Conservation (phyloP, 2,329 filamentous ascomycete species). For the Seiridium cupressi region DNA sequence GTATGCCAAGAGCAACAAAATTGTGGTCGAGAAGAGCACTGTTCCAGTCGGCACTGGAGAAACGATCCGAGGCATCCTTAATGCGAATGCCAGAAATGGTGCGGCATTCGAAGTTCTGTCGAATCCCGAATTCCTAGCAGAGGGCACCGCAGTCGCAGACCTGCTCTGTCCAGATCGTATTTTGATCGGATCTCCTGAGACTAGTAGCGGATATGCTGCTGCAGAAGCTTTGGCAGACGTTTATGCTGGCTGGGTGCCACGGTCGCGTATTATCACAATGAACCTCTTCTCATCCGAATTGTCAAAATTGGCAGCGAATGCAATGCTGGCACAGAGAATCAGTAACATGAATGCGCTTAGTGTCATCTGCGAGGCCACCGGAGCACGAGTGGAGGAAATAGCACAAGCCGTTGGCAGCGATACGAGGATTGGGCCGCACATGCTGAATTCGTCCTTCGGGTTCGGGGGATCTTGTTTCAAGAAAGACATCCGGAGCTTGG, state of each 20-base stretch:
- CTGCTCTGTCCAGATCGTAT: neutral
- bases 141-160: neutral
- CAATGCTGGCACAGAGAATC: neutral
- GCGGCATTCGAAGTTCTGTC: neutral
- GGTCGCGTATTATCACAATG: neutral
- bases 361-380: neutral
- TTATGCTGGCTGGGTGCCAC: neutral
- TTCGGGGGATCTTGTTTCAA: constrained; percentile 4
- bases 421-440: neutral
- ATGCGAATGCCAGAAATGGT: neutral
- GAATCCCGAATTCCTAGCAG: constrained; percentile 2
- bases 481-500: neutral
- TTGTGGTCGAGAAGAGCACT: constrained; percentile 1
- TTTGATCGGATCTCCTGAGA: neutral
- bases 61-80: neutral
- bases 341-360: neutral
- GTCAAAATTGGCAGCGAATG: neutral
- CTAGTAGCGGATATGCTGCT: neutral
- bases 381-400: neutral
- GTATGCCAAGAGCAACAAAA: neutral
- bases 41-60: neutral
- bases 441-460: neutral
- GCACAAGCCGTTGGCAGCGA: neutral
- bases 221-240: neutral
- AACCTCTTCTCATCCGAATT: constrained; percentile 1